Evolutionary conservation across 2,329 filamentous ascomycete genomes (phyloP).

Genomic region (Neurospora crassa): DNA sequence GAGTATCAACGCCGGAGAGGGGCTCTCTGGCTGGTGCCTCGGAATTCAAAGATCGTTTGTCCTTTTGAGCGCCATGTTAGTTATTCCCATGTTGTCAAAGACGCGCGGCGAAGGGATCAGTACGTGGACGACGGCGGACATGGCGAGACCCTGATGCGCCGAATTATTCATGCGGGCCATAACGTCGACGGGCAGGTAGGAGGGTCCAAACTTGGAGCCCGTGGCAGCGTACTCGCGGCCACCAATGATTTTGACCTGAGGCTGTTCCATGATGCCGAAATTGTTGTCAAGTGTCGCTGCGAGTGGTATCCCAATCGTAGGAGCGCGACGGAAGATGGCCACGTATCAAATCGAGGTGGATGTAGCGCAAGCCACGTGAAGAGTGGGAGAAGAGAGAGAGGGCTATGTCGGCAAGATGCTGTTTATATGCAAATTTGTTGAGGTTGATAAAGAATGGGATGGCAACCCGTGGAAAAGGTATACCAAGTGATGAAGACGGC

Average conservation of each 20-base stretch:
- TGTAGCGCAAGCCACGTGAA: background rate
- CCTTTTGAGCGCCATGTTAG: background rate
- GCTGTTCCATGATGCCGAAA: background rate
- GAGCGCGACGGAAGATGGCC: background rate
- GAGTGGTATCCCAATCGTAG: background rate
- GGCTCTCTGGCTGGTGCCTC: background rate
- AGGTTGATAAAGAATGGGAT: background rate
- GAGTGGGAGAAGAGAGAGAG: background rate
- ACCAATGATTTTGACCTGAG: background rate
- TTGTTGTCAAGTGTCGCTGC: background rate
- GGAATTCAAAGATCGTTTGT: background rate
- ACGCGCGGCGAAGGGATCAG: background rate
- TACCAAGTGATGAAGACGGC: background rate
- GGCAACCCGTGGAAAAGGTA: background rate
- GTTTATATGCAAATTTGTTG: background rate
- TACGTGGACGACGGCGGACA: background rate
- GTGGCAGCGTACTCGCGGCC: background rate
- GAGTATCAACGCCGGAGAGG: background rate
- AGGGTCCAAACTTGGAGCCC: background rate
- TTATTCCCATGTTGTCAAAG: background rate
- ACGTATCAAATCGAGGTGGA: background rate
- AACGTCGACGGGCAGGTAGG: background rate
- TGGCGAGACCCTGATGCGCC: background rate
- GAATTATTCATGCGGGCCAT: background rate
- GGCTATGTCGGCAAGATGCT: background rate